These are phyloP conservation scores for Babesia gibsoni DNA, from an alignment of 169 alveolate genomes.

Conservation along the genomic window DNA sequence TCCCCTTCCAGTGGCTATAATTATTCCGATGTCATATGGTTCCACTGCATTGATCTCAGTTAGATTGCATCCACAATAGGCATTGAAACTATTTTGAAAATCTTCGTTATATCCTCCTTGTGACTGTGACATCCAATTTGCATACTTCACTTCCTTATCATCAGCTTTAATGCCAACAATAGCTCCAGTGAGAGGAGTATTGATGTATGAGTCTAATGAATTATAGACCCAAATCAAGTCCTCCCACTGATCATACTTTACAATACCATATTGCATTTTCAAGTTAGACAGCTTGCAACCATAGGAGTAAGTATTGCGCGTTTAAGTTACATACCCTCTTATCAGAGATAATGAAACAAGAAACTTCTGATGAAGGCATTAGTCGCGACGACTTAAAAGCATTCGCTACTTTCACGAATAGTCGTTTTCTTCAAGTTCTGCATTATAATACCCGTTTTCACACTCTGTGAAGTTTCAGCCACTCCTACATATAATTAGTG, in stretches of 20 bases:
- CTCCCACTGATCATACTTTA: constrained; percentile 62
- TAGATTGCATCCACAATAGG: constrained; percentile 43
- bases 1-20: constrained; percentile 32
- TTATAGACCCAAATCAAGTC: constrained; percentile 58
- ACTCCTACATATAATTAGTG: no score
- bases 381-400: no score
- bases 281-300: no score
- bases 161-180: constrained; percentile 36
- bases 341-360: no score
- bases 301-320: no score
- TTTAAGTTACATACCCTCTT: no score
- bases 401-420: no score
- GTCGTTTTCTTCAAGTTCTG: no score
- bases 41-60: constrained; percentile 20
- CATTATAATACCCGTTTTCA: no score
- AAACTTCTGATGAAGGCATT: no score
- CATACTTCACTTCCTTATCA: constrained; percentile 44
- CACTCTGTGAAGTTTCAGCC: no score
- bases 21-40: constrained; percentile 31
- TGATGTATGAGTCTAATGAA: constrained; percentile 21
- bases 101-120: neutral
- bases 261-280: constrained; percentile 57
- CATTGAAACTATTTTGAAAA: neutral
- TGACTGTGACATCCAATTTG: constrained; percentile 6
- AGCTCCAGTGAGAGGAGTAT: constrained; percentile 51